Percentiles rank a stretch among this genome's conserved stretches.
Evolutionary conservation across 148 eudicot species (phyloP).

Genomic region (Camellia lanceoleosa): DNA sequence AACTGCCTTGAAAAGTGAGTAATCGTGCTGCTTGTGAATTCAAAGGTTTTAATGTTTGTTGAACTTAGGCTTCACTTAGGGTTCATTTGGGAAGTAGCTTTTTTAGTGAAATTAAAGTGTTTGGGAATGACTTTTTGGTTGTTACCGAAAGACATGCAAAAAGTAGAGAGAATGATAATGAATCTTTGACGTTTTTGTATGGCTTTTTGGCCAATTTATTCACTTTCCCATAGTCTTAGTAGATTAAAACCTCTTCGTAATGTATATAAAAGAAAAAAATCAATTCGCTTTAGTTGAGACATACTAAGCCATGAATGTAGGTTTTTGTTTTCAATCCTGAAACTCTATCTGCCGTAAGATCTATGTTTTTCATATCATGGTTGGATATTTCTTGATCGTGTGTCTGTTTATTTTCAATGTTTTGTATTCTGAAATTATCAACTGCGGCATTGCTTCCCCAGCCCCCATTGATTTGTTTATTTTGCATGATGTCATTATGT

Average conservation of each 20-base stretch:
- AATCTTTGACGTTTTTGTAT: no score
- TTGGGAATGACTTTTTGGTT: no score
- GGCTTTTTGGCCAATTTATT: no score
- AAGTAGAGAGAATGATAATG: no score
- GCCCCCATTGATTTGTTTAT: neutral
- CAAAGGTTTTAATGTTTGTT: neutral
- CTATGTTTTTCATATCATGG: conserved; percentile 5
- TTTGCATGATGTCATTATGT: neutral
- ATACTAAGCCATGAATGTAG: neutral
- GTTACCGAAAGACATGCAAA: no score
- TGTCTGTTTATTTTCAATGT: neutral
- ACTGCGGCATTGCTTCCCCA: no score
- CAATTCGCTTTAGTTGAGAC: neutral
- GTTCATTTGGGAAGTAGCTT: no score
- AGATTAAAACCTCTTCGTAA: neutral
- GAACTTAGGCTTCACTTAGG: neutral
- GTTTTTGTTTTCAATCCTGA: neutral
- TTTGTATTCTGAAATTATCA: neutral
- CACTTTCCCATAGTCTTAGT: no score
- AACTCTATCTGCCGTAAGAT: neutral
- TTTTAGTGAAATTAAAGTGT: no score
- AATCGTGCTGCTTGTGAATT: conserved; percentile 2
- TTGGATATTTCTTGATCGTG: neutral
- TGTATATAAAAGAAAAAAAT: neutral
- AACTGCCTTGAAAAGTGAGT: conserved; percentile 24